Evolutionary conservation across 768 basidiomycete genomes (phyloP).

Genomic region (Coprinopsis cinerea): DNA sequence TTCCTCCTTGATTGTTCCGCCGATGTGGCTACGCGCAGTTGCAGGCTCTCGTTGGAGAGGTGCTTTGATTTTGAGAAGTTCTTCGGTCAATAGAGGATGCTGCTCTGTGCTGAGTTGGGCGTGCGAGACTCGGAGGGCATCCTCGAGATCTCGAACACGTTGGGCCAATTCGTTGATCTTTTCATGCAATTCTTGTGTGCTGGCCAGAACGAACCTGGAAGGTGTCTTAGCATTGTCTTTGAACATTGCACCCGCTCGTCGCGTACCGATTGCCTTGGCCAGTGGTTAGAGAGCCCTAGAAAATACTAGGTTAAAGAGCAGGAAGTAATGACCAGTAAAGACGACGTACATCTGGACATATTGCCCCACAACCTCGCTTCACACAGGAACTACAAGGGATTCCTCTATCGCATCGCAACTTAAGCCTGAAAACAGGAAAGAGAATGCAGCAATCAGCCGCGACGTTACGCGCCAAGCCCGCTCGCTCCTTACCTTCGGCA

Average conservation of each 20-base stretch:
- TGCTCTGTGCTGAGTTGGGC: constrained; percentile 48
- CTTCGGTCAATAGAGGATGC: constrained; percentile 67
- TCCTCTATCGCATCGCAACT: constrained; percentile 68
- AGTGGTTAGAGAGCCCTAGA: constrained; percentile 68
- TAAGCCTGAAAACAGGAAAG: constrained; percentile 37
- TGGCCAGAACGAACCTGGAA: constrained; percentile 68
- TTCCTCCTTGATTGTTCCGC: constrained; percentile 50
- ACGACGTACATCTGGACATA: constrained; percentile 69
- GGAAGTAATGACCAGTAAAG: constrained; percentile 9
- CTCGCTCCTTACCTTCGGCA: constrained; percentile 77
- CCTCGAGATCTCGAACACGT: constrained; percentile 74
- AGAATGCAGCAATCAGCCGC: background rate
- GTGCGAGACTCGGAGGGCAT: constrained; percentile 58
- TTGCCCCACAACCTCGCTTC: constrained; percentile 74
- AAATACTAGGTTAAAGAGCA: too few species aligned
- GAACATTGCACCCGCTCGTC: background rate
- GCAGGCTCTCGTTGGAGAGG: constrained; percentile 66
- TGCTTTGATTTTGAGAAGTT: constrained; percentile 69
- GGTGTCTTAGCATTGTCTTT: background rate
- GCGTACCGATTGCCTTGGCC: constrained; percentile 75
- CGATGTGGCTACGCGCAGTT: constrained; percentile 32
- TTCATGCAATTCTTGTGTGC: constrained; percentile 76
- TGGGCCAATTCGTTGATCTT: constrained; percentile 70
- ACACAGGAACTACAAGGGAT: constrained; percentile 78
- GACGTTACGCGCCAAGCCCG: constrained; percentile 6